Evolutionary conservation across 2,329 filamentous ascomycete species (phyloP), one percentile per base, ranked within the genome.

Genomic region (Emmonsia crescens): DNA sequence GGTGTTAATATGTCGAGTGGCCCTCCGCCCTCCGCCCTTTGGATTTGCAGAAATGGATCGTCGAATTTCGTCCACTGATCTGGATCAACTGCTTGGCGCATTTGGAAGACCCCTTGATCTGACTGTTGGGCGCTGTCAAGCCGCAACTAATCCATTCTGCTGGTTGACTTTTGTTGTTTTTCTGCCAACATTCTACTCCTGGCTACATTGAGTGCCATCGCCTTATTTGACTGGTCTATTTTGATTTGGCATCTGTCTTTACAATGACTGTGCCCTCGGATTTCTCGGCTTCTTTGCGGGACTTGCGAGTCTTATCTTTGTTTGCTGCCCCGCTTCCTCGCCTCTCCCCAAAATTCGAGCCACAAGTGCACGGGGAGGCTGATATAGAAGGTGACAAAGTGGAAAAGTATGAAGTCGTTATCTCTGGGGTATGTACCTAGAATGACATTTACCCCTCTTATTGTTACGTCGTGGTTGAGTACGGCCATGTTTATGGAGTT

Each of bases 301-400:
- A 64, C 21, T 46, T 63, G 58, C 61, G 61, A 19, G 63, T 64
- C 14, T 40, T 64, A 5, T 61, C 64, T 92, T 91, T 74, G 6
- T 75, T 76, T 62, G 73, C 73, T 12, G 69, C 71, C 38, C 74
- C 75, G 51, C 65, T 77, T 21, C 74, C 76, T 51, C 71, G 73
- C 40, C 64, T 76, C 5, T 66, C 71, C 0, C 68, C 71, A 0
- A 57, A 60, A 31, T 65, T 67, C 16, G 62, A 65, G 5, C 51
- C 63, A 14, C 51, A 57, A 46, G n/a, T 40, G 21, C 33, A 14
- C n/a, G 21, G 14, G 24, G 21, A 57, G 5, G 4, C 24, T 27
- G 36, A 42, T 42, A 21, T 27, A 57, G 54, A 44, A 27, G 19
- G 3, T 42, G 36, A 57, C 14, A 16, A 16, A 57, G 62, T 62